Base-by-base conservation (phyloP, 2,329 filamentous ascomycete genomes). In the Cytospora schulzeri region DNA sequence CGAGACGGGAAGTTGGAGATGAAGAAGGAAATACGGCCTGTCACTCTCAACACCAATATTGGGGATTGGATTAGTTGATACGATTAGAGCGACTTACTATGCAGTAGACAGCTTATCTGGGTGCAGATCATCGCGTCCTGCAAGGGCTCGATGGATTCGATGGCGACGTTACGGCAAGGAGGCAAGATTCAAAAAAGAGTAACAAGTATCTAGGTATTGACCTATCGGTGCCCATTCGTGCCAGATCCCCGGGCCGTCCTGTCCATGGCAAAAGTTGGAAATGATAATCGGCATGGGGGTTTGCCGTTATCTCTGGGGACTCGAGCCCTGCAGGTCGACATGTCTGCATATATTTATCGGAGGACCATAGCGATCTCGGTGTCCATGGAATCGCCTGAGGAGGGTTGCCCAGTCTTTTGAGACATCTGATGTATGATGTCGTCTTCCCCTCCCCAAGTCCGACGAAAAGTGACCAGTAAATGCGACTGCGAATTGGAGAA, bases 51-150 rank as follows among this genome's bases (percentile, higher is more conserved):
- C 50, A n/a, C n/a, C 50, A 64, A 28, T 28, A 41, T 50, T 14
- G 26, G 11, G 38, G 53, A 22, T 24, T 24, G 45, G 11, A 48
- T 56, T 38, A 35, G 55, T 60, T 28, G 55, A 51, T 41, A 35
- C 2, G 51, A 35, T 38, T 53, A 33, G 33, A 53, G 51, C n/a
- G 24, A 35, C 28, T 28, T 35, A n/a, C n/a, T n/a, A n/a, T n/a
- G n/a, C n/a, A n/a, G n/a, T n/a, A 50, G 28, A 15, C 59, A 50
- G 31, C 59, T 62, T 62, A 62, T 62, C 59, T 52, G 19, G 28
- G 28, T 53, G 59, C 59, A 62, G 59, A 62, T 56, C 29, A 38
- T 48, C 59, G 22, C 35, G 41, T 61, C 28, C 59, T 53, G 59
- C 35, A 52, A 28, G 22, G n/a, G 17, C 24, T 60, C 38, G 17